phyloP scores from a whole-genome alignment of 1,284 basidiomycete genomes.

The Ceratobasidium sp. region DNA sequence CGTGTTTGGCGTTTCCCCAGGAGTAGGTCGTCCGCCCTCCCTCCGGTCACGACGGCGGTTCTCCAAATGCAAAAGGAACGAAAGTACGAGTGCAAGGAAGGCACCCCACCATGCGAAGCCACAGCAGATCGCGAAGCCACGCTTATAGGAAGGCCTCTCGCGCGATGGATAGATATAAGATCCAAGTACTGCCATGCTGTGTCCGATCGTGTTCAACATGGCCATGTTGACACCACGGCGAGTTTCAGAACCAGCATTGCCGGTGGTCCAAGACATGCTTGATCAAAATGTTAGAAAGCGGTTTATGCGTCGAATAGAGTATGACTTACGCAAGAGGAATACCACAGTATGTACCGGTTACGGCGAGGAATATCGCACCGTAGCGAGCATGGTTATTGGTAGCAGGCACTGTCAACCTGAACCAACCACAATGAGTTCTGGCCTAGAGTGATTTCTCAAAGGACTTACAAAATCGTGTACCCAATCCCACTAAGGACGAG shows the following conservation, averaged over 20 bases:
- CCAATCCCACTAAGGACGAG: slow-evolving; percentile 53
- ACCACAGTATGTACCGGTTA: slow-evolving; percentile 25
- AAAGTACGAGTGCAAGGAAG: slow-evolving; percentile 33
- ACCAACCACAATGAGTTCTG: slow-evolving; percentile 45
- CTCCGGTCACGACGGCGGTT: slow-evolving; percentile 32
- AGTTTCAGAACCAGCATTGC: slow-evolving; percentile 50
- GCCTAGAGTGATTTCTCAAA: slow-evolving; percentile 44
- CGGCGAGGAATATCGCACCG: slow-evolving; percentile 17
- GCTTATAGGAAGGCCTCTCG: slow-evolving; percentile 52
- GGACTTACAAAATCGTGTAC: slow-evolving; percentile 50
- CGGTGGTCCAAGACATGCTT: slow-evolving; percentile 48
- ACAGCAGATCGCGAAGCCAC: slow-evolving; percentile 49
- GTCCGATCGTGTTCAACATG: slow-evolving; percentile 55
- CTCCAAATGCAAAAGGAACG: slow-evolving; percentile 12
- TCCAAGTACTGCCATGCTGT: slow-evolving; percentile 54
- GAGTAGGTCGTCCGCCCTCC: slow-evolving; percentile 29
- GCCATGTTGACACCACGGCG: slow-evolving; percentile 54
- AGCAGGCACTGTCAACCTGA: slow-evolving; percentile 53
- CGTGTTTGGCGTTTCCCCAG: slow-evolving; percentile 29
- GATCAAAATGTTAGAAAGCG: slow-evolving; percentile 50
- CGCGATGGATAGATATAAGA: slow-evolving; percentile 53
- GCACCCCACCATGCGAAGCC: slow-evolving; percentile 31
- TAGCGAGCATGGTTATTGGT: slow-evolving; percentile 47
- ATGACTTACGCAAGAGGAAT: slow-evolving; percentile 6
- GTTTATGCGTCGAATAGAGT: slow-evolving; percentile 47